A percentile compares a stretch with the other conserved stretches of the same genome.
These are phyloP conservation scores for Talaromyces sp. DNA, from an alignment of 2,329 filamentous ascomycete species.

Conservation along the genomic window DNA sequence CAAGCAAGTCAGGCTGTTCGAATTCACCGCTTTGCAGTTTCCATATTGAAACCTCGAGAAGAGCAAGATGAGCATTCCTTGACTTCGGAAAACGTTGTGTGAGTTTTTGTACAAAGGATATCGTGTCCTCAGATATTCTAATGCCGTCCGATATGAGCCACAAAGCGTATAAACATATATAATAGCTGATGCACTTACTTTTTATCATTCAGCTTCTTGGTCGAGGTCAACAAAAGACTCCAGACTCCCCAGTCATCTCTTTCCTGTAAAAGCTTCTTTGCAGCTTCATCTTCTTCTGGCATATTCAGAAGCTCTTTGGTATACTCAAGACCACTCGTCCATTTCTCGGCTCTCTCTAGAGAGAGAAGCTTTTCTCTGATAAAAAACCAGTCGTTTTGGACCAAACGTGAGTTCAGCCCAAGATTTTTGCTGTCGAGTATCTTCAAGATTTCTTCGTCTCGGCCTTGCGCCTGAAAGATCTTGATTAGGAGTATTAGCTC, in stretches of 20 bases:
- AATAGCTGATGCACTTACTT: conserved; percentile 30
- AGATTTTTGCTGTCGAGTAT: conserved; percentile 42
- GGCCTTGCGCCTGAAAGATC: conserved; percentile 42
- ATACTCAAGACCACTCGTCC: conserved; percentile 38
- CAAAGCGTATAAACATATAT: too few species aligned
- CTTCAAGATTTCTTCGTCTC: conserved; percentile 38
- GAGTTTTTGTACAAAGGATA: conserved; percentile 35
- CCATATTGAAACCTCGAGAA: conserved; percentile 30
- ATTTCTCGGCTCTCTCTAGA: conserved; percentile 37
- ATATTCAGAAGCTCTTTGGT: conserved; percentile 36
- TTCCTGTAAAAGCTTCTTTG: conserved; percentile 31
- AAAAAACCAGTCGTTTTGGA: conserved; percentile 44
- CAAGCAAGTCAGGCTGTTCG: conserved; percentile 32
- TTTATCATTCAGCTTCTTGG: conserved; percentile 28
- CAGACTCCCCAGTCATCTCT: conserved; percentile 47
- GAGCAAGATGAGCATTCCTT: conserved; percentile 42
- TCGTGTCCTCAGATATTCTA: conserved; percentile 31
- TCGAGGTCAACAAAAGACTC: conserved; percentile 39
- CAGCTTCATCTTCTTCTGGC: conserved; percentile 28
- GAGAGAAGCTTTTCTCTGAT: conserved; percentile 37
- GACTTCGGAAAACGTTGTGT: conserved; percentile 35
- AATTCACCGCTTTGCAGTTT: conserved; percentile 26
- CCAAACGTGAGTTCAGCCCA: conserved; percentile 41
- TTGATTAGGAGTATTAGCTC: conserved; percentile 45
- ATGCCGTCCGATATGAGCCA: background rate